These are phyloP conservation scores for Lasiodiplodia gonubiensis DNA, from an alignment of 2,329 filamentous ascomycete genomes.

Conservation along the genomic window DNA sequence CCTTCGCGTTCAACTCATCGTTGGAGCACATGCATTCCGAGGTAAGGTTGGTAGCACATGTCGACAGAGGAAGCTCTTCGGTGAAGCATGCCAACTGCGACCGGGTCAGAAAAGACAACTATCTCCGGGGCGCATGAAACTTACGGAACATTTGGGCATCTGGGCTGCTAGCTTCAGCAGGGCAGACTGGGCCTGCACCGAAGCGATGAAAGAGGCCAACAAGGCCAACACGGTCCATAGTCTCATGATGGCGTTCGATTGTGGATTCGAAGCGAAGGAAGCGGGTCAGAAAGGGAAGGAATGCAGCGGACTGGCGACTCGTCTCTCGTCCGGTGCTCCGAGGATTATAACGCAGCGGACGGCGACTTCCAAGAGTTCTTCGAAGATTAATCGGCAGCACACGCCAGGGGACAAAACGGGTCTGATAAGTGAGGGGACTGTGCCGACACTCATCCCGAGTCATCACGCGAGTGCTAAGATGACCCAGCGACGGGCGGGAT, in stretches of 20 bases:
- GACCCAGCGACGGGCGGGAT: not conserved
- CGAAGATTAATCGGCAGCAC: not conserved
- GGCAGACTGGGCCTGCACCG: conserved; percentile 16
- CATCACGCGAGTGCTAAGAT: not conserved
- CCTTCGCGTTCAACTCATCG: conserved; percentile 38
- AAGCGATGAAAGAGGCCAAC: conserved; percentile 11
- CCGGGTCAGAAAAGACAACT: not conserved
- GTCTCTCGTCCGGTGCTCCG: not conserved
- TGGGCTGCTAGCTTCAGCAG: conserved; percentile 6
- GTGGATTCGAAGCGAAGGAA: conserved; percentile 9
- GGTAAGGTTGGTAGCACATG: conserved; percentile 46
- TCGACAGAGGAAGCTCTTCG: conserved; percentile 41
- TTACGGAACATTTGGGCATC: conserved; percentile 24
- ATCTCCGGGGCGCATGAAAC: not conserved
- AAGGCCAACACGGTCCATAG: conserved; percentile 27
- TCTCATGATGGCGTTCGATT: conserved; percentile 17
- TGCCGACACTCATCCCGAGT: not conserved
- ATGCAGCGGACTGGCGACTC: conserved; percentile 12
- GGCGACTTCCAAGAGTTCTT: not conserved
- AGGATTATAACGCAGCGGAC: conserved; percentile 14
- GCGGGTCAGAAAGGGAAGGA: conserved; percentile 3
- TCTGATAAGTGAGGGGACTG: not conserved
- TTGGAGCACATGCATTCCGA: conserved; percentile 49
- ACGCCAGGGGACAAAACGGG: not conserved
- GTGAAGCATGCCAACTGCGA: conserved; percentile 34